A percentile compares a stretch with the other conserved stretches of the same genome.
phyloP scores from a whole-genome alignment of 2,329 filamentous ascomycete species.

The Fusarium sp. region DNA sequence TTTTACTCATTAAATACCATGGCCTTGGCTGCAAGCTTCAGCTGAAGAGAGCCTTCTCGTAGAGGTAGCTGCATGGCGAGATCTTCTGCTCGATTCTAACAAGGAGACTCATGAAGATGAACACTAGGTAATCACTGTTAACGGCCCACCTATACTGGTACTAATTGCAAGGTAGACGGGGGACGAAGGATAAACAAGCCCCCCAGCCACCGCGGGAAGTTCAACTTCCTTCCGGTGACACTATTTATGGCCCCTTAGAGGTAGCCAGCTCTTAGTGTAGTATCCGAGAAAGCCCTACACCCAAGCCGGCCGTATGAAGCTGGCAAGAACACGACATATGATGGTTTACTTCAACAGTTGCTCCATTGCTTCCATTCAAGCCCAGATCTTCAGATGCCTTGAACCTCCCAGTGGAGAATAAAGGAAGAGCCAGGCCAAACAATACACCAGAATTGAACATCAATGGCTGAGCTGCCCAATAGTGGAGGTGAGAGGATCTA shows the following conservation, averaged over 20 bases:
- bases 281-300: not conserved
- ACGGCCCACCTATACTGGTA: not conserved
- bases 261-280: not conserved
- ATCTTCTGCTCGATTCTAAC: not conserved
- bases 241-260: not conserved
- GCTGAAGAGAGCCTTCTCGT: not conserved
- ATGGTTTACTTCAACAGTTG: not conserved
- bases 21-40: not conserved
- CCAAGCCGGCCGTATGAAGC: not conserved
- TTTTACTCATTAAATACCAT: not conserved
- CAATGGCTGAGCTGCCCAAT: not conserved
- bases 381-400: not conserved
- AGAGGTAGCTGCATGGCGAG: not conserved
- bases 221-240: not conserved
- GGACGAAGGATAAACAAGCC: not conserved
- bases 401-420: not conserved
- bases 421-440: not conserved
- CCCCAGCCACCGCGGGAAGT: not conserved
- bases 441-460: not conserved
- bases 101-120: not conserved
- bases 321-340: not conserved
- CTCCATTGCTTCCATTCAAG: not conserved
- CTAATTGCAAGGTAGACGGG: not conserved
- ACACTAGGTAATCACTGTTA: too few species aligned
- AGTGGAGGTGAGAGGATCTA: not conserved